Conservation (phyloP, 2,329 filamentous ascomycete species). For the Penicillium sclerotigenum region DNA sequence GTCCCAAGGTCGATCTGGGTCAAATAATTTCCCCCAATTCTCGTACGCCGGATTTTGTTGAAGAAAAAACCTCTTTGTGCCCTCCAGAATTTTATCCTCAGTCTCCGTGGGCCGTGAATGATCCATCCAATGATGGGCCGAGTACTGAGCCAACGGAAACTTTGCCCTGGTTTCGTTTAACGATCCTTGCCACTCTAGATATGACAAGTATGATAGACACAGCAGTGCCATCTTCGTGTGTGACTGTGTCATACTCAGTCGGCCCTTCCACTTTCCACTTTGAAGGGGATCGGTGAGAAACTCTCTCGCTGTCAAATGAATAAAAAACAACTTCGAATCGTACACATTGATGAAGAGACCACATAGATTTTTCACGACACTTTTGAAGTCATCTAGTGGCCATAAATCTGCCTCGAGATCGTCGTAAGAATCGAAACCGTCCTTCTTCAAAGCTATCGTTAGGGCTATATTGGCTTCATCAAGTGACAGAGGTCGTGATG, state of each 20-base stretch:
- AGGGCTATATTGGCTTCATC: not conserved
- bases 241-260: not conserved
- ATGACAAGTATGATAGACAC: not conserved
- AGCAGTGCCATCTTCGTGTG: not conserved
- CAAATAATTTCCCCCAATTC: not conserved
- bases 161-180: not conserved
- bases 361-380: not conserved
- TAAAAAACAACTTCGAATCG: not conserved
- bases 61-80: not conserved
- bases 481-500: not conserved
- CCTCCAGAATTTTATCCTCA: not conserved
- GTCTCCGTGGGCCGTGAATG: not conserved
- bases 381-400: not conserved
- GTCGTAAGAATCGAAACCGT: not conserved
- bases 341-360: not conserved
- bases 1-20: fast-evolving
- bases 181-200: not conserved
- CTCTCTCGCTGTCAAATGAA: not conserved
- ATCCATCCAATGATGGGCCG: not conserved
- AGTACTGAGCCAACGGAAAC: not conserved
- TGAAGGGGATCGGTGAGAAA: not conserved
- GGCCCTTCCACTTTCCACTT: not conserved
- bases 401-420: not conserved
- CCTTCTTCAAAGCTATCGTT: not conserved
- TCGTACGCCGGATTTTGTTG: not conserved